phyloP scores from a whole-genome alignment of 805 yeast species.

The Cyberlindnera misumaiensis region DNA sequence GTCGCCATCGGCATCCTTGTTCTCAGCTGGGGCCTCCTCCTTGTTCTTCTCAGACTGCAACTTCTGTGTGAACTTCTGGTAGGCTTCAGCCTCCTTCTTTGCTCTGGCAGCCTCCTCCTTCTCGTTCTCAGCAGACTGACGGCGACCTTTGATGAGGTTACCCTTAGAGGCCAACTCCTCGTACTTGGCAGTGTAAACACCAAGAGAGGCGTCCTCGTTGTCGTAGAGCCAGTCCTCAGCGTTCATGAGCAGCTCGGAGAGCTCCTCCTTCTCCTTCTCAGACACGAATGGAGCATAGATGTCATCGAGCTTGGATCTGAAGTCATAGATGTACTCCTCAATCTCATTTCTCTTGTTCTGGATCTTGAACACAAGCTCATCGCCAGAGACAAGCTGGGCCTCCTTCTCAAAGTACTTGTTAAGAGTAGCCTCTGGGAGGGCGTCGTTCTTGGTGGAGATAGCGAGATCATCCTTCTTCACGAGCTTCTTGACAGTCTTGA shows the following conservation, averaged over 20 bases:
- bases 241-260: constrained; percentile 64
- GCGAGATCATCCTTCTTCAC: constrained; percentile 82
- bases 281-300: constrained; percentile 82
- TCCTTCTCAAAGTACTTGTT: constrained; percentile 72
- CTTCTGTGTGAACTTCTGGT: constrained; percentile 26
- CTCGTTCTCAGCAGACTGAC: constrained; percentile 90
- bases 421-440: constrained; percentile 50
- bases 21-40: constrained; percentile 15
- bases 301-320: constrained; percentile 95
- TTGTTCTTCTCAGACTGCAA: constrained; percentile 26
- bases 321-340: constrained; percentile 96
- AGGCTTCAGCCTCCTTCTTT: constrained; percentile 81
- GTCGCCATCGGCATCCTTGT: constrained; percentile 34
- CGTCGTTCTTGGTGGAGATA: constrained; percentile 54
- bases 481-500: constrained; percentile 83
- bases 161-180: constrained; percentile 95
- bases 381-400: constrained; percentile 77
- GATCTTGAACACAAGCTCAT: constrained; percentile 95
- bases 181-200: constrained; percentile 93
- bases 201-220: constrained; percentile 94
- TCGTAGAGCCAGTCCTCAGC: constrained; percentile 99
- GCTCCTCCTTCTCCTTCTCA: constrained; percentile 80
- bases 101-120: constrained; percentile 82
- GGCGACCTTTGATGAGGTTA: constrained; percentile 93
- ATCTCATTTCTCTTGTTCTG: constrained; percentile 97